phyloP scores from a whole-genome alignment of 2,329 filamentous ascomycete species.

The Fusarium illudens region DNA sequence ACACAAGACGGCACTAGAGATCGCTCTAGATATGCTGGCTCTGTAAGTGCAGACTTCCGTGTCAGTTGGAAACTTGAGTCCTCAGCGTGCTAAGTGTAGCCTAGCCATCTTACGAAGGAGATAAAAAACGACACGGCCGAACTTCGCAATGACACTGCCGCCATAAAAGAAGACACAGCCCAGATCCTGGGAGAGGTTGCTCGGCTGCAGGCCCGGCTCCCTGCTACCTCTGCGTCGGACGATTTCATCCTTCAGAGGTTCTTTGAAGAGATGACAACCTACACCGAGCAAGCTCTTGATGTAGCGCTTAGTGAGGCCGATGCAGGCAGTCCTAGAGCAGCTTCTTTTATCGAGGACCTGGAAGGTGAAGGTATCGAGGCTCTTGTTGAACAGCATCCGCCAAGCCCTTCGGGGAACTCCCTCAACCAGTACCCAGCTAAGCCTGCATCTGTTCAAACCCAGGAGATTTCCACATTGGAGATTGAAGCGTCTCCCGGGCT shows the following conservation, averaged over 20 bases:
- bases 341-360: neutral
- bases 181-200: constrained; percentile 13
- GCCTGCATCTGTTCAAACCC: neutral
- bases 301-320: neutral
- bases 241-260: constrained; percentile 10
- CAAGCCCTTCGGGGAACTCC: no score
- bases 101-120: neutral
- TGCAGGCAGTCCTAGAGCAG: neutral
- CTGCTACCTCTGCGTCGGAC: neutral
- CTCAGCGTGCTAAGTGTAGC: no score
- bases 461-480: no score
- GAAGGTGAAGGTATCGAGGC: neutral
- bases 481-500: no score
- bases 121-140: constrained; percentile 2
- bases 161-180: constrained; percentile 1
- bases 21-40: constrained; percentile 11
- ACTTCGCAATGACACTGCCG: constrained; percentile 6
- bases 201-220: constrained; percentile 1
- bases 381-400: neutral
- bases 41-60: neutral
- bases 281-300: constrained; percentile 1
- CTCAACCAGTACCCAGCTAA: no score
- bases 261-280: constrained; percentile 16
- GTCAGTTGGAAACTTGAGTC: no score
- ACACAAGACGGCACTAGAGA: constrained; percentile 16